These are phyloP conservation scores for Verticillium nonalfalfae DNA, from an alignment of 2,329 filamentous ascomycete species.

Conservation along the genomic window DNA sequence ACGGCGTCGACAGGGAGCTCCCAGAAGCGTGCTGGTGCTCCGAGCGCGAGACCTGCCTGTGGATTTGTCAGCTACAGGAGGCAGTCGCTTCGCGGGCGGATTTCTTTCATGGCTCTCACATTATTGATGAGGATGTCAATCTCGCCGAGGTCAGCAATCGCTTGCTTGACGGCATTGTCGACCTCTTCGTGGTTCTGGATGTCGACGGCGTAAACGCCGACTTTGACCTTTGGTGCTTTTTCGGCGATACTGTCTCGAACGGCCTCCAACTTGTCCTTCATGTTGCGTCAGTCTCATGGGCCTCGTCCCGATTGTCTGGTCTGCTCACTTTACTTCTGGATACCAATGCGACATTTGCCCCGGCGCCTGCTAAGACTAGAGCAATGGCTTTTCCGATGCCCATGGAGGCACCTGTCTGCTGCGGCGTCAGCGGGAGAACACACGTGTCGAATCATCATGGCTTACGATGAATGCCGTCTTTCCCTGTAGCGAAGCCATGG, in stretches of 20 bases:
- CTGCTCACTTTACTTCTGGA: constrained; percentile 23
- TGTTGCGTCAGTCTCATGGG: background rate
- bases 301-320: background rate
- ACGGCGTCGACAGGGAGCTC: constrained; percentile 33
- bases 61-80: background rate
- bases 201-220: constrained; percentile 17
- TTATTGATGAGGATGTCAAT: constrained; percentile 42
- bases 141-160: constrained; percentile 22
- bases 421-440: background rate
- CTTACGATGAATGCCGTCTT: background rate
- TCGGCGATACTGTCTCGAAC: constrained; percentile 13
- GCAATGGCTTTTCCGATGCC: constrained; percentile 40
- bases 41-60: constrained; percentile 37
- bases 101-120: constrained; percentile 7
- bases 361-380: constrained; percentile 25
- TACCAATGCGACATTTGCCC: constrained; percentile 34
- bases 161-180: constrained; percentile 19
- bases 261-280: constrained; percentile 1
- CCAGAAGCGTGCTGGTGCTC: constrained; percentile 33
- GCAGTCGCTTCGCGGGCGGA: background rate
- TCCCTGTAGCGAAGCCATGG: background rate
- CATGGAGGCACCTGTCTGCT: constrained; percentile 33
- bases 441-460: background rate
- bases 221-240: constrained; percentile 3
- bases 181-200: constrained; percentile 22